These are phyloP conservation scores for Abortiporus biennis DNA, from an alignment of 1,284 basidiomycete species.

Conservation along the genomic window DNA sequence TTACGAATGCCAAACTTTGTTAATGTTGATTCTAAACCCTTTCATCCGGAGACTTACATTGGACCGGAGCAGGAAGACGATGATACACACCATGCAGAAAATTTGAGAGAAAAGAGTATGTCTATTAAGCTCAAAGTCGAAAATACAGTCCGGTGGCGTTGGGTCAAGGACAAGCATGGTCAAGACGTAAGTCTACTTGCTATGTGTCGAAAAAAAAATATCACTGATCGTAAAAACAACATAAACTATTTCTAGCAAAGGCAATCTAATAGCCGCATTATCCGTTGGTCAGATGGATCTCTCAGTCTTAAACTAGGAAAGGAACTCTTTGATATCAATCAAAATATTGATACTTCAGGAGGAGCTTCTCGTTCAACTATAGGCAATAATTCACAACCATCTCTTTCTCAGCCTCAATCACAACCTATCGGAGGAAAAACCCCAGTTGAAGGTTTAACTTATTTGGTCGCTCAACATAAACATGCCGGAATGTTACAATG, in stretches of 20 bases:
- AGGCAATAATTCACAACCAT: constrained; percentile 31
- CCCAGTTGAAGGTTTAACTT: constrained; percentile 68
- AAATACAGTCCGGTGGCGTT: constrained; percentile 89
- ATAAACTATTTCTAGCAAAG: constrained; percentile 41
- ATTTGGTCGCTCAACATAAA: constrained; percentile 88
- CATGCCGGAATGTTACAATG: constrained; percentile 81
- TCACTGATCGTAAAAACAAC: neutral
- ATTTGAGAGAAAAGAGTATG: constrained; percentile 66
- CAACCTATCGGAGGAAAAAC: constrained; percentile 26
- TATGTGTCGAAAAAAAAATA: neutral
- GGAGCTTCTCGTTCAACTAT: constrained; percentile 47
- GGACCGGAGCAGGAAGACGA: constrained; percentile 78
- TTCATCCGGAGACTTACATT: constrained; percentile 74
- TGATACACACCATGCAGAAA: constrained; percentile 46
- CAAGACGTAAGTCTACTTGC: constrained; percentile 50
- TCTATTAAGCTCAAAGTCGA: constrained; percentile 81
- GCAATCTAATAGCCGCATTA: constrained; percentile 83
- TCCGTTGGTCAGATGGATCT: constrained; percentile 90
- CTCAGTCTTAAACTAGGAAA: constrained; percentile 83
- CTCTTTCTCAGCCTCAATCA: constrained; percentile 26
- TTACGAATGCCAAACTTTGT: constrained; percentile 82
- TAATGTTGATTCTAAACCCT: constrained; percentile 77
- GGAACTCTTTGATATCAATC: constrained; percentile 85
- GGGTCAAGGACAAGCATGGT: constrained; percentile 68
- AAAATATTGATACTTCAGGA: constrained; percentile 68